phyloP scores from a whole-genome alignment of 441 rosid species.

The Bruguiera hainesii region DNA sequence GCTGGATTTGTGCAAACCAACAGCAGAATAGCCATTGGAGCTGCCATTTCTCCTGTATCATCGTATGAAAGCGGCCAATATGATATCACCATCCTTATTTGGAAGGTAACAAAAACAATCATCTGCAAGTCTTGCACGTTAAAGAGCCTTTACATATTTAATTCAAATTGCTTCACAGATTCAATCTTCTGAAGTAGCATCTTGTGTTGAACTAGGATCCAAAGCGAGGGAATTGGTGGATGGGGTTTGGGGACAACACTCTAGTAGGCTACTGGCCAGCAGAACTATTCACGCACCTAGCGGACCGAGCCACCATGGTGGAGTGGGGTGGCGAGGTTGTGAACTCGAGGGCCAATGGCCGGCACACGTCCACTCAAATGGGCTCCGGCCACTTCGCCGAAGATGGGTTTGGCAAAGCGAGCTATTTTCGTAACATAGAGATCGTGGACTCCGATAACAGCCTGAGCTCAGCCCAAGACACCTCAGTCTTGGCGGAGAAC shows the following conservation, averaged over 20 bases:
- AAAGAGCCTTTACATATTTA: too few species aligned
- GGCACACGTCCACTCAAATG: constrained; percentile 92
- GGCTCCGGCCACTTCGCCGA: constrained; percentile 90
- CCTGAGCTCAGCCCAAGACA: constrained; percentile 67
- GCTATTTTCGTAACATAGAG: constrained; percentile 85
- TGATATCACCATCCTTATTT: constrained; percentile 81
- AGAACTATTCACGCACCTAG: constrained; percentile 82
- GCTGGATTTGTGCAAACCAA: constrained; percentile 90
- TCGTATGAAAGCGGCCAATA: constrained; percentile 64
- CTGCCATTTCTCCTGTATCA: constrained; percentile 90
- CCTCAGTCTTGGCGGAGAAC: constrained; percentile 75
- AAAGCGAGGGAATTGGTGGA: constrained; percentile 95
- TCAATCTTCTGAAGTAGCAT: not conserved
- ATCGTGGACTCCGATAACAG: constrained; percentile 87
- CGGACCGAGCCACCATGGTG: constrained; percentile 86
- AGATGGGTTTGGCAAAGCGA: constrained; percentile 85
- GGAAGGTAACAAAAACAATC: constrained; percentile 61
- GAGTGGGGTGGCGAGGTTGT: constrained; percentile 99
- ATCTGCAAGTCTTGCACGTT: not conserved
- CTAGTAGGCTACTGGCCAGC: constrained; percentile 97
- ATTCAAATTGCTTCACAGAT: not conserved
- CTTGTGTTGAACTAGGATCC: constrained; percentile 61
- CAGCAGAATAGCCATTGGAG: constrained; percentile 92
- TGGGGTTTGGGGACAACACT: constrained; percentile 81
- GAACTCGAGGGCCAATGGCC: constrained; percentile 75